phyloP scores from a whole-genome alignment of 495 filamentous ascomycete species.

The Aspergillus egyptiacus region DNA sequence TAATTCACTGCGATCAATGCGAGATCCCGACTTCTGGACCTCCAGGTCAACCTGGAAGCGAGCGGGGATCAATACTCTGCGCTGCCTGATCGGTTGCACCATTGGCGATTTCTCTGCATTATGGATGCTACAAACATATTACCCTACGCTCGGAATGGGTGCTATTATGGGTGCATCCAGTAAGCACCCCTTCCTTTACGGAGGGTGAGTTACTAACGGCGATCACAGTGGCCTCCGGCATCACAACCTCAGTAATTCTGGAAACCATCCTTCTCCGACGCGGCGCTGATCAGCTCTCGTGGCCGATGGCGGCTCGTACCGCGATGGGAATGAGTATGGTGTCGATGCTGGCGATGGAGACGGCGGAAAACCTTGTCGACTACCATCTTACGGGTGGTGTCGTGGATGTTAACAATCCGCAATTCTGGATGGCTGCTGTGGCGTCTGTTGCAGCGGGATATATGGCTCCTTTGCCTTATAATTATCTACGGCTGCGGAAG shows the following conservation, averaged over 20 bases:
- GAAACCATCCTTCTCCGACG: constrained; percentile 38
- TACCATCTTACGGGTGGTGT: constrained; percentile 43
- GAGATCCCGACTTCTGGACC: too few relatives aligned
- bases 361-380: constrained; percentile 40
- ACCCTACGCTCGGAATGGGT: constrained; percentile 32
- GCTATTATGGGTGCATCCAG: constrained; percentile 30
- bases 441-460: constrained; percentile 38
- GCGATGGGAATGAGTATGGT: constrained; percentile 46
- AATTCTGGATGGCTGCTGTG: constrained; percentile 32
- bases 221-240: constrained; percentile 36
- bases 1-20: too few relatives aligned
- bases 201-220: background rate
- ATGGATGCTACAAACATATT: constrained; percentile 33
- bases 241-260: constrained; percentile 39
- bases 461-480: constrained; percentile 43
- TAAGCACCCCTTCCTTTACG: background rate
- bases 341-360: constrained; percentile 46
- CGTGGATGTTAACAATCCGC: constrained; percentile 29
- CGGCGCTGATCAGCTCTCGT: constrained; percentile 37
- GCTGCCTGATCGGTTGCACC: constrained; percentile 40
- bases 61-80: constrained; percentile 40
- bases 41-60: constrained; percentile 30
- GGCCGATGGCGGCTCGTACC: constrained; percentile 31
- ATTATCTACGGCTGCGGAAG: constrained; percentile 37
- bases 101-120: constrained; percentile 39